Conservation (phyloP, 208 protist genomes). For the Acanthamoeba healyi region DNA sequence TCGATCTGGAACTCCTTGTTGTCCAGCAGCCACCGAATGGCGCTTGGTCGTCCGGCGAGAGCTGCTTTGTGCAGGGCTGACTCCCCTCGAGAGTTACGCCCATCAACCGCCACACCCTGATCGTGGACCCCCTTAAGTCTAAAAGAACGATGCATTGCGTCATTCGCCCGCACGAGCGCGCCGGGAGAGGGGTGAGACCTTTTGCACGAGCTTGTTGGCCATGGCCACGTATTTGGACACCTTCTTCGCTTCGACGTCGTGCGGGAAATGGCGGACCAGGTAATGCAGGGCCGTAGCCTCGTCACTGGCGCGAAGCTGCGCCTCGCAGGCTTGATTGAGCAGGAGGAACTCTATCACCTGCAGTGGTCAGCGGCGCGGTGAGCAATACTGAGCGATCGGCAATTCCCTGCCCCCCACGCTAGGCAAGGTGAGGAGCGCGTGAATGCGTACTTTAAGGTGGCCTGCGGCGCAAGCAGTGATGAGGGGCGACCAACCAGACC, state of each 20-base stretch:
- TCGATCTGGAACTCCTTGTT: conserved; percentile 40
- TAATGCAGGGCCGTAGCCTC: neutral
- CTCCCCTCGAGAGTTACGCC: neutral
- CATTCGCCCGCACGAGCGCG: neutral
- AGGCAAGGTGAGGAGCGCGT: neutral
- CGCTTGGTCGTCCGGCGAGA: neutral
- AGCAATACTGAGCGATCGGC: too few relatives aligned
- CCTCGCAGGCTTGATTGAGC: conserved; percentile 9
- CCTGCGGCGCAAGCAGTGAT: neutral
- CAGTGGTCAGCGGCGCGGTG: neutral
- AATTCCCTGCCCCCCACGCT: too few relatives aligned
- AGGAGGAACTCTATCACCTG: conserved; percentile 18
- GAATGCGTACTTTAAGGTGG: neutral
- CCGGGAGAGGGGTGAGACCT: neutral
- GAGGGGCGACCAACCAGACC: conserved; percentile 27
- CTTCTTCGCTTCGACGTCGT: neutral
- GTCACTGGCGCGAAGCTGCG: neutral
- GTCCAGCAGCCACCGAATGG: conserved; percentile 17
- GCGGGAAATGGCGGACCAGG: neutral
- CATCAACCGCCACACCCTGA: neutral
- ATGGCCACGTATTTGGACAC: neutral
- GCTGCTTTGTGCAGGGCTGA: conserved; percentile 22
- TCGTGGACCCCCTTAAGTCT: too few relatives aligned
- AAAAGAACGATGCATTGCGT: too few relatives aligned
- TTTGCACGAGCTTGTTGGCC: conserved; percentile 12